Base-by-base conservation (phyloP, 352 stramenopile species). In the Phytopythium cucurbitacearum region DNA sequence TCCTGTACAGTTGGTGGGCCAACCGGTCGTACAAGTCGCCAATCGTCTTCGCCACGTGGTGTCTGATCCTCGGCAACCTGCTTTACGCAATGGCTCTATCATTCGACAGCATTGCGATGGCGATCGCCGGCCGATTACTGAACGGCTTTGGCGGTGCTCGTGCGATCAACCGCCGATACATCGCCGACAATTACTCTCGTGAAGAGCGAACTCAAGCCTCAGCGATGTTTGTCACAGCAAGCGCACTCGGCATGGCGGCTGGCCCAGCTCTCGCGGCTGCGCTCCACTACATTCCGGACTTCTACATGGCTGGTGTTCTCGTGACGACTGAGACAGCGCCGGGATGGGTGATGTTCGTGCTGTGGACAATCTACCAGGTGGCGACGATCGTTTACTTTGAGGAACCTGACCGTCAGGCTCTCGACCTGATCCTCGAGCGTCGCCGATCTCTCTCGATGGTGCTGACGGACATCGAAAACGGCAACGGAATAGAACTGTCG, bases 1-100 rank as follows among this genome's bases (percentile, higher is more conserved):
- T 99, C 16, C 70, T 98, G 11, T 98, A 98, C 73, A 96, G 82
- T 52, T 98, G 91, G 88, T 97, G 89, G 89, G 88, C 88, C 13
- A 97, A 97, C 65, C 81, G 68, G 5, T 95, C 84, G 54, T 97
- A 96, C 70, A 91, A 90, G 57, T 57, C 43, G 12, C 91, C 89
- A 37, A 63, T 97, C n/a, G 57, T 93, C 37, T 90, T 93, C 40
- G 89, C 88, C 15, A 90, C 81, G 0, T 56, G 81, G 40, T 91
- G 89, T 40, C 66, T 96, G 10, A 76, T 96, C 21, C 16, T 93
- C 40, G 89, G 89, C 33, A 97, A 97, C 65, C 41, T 96, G 53
- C 63, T 97, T 2, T 97, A 97, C 60, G 89, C 69, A 6, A 60
- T 91, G 43, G 87, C 87, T 15, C 70, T 90, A 33, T 76, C 80